phyloP scores from a whole-genome alignment of 2,329 filamentous ascomycete species.

The Neonectria sp. region DNA sequence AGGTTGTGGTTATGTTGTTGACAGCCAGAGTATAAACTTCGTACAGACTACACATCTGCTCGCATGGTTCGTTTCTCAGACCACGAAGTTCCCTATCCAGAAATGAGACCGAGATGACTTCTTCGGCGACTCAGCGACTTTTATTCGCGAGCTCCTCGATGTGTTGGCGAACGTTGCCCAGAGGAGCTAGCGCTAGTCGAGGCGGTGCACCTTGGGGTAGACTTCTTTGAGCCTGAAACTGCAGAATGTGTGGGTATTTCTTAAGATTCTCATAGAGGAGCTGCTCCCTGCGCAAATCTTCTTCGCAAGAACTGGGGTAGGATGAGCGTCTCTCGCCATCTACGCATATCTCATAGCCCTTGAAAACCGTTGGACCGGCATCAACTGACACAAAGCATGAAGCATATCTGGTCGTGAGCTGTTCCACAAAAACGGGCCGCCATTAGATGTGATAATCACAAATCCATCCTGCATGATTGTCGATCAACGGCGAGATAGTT shows the following conservation, averaged over 20 bases:
- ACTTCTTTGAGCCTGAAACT: slow-evolving; percentile 23
- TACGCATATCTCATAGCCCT: slow-evolving; percentile 7
- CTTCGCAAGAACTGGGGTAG: not conserved
- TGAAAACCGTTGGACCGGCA: not conserved
- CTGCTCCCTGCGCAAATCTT: not conserved
- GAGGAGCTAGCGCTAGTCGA: slow-evolving; percentile 10
- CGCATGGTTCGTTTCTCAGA: too few relatives aligned
- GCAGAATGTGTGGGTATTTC: slow-evolving; percentile 36
- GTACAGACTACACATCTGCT: too few relatives aligned
- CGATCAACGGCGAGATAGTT: too few relatives aligned
- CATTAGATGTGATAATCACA: too few relatives aligned
- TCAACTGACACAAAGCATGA: not conserved
- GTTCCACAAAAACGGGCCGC: too few relatives aligned
- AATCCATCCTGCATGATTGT: too few relatives aligned
- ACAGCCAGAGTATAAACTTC: too few relatives aligned
- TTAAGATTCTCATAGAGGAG: not conserved
- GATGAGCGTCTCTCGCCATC: slow-evolving; percentile 1
- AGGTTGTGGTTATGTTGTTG: too few relatives aligned
- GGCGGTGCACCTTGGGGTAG: not conserved
- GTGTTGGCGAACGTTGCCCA: slow-evolving; percentile 5
- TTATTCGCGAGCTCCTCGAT: not conserved
- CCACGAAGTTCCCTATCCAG: too few relatives aligned
- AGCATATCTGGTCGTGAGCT: too few relatives aligned
- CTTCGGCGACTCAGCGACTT: too few relatives aligned
- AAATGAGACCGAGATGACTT: too few relatives aligned